Base-by-base conservation (phyloP, 1,284 basidiomycete species). In the Malassezia slooffiae region DNA sequence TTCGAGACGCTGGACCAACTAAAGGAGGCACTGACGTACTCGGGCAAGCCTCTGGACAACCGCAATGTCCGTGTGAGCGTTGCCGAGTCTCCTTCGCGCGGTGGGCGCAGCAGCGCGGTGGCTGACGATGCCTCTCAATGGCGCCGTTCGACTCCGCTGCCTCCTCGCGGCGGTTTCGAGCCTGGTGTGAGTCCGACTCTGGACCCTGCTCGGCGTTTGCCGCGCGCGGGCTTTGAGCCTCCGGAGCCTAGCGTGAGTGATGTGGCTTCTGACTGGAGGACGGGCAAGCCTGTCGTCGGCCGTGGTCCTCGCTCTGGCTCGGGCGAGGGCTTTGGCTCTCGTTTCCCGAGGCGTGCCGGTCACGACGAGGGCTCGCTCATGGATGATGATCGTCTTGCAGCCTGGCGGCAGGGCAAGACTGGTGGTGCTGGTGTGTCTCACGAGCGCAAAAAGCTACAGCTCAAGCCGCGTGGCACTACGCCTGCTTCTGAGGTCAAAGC, bases 41-140 rank as follows among this genome's bases (percentile, higher is more conserved):
- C 49, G 41, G 63, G 63, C 24, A 33, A 42, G 32, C 59, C 72
- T 57, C 74, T 97, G 39, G 80, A 79, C 24, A 84, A 83, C 34
- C 78, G 93, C 52, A 79, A 77, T 19, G 77, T 97, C 52, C 79
- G 91, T 44, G 80, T 96, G 49, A 87, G 83, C 70, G 90, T 97
- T 32, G 93, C 93, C 15, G 93, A 97, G 67, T 83, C 91, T 52
- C 84, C 87, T 15, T 50, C 32, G 41, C 33, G 27, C 24, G 23
- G 45, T 22, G 19, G 40, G 16, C 24, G 24, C 29, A 53, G 44
- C 43, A 38, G 42, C 15, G 45, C 47, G 17, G 67, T 62, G 17
- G 75, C 75, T 4, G 75, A 76, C 37, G 73, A 73, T 41, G 68
- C 74, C 5, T 63, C 57, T 17, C 80, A 80, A 49, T 95, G 89